Evolutionary conservation across 139 green algal species (phyloP).

Genomic region (Astrephomene gubernaculifera): DNA sequence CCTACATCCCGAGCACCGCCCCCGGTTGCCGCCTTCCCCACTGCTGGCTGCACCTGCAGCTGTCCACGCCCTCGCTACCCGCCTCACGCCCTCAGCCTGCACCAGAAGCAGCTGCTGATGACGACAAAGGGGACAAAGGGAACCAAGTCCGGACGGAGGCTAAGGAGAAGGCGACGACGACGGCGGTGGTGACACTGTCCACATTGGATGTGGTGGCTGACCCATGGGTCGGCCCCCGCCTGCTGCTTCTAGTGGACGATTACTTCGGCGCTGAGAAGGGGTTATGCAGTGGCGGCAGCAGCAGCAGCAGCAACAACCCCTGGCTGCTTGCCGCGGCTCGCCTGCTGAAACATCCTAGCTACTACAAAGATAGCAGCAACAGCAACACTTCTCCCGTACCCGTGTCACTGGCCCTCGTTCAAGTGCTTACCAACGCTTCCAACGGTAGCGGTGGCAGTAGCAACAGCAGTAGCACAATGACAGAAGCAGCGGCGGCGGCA

Average conservation of each 20-base stretch:
- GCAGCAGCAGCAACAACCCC: too few relatives aligned
- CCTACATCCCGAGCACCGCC: slow-evolving; percentile 62
- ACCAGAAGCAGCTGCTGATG: too few relatives aligned
- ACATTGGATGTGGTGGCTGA: slow-evolving; percentile 25
- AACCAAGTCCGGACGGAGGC: neutral
- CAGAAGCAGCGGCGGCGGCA: too few relatives aligned
- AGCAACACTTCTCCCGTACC: too few relatives aligned
- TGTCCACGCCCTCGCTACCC: too few relatives aligned
- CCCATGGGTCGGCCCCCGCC: slow-evolving; percentile 29
- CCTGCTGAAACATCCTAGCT: neutral
- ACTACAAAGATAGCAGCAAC: too few relatives aligned
- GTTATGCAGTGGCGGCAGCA: too few relatives aligned
- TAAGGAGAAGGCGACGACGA: neutral
- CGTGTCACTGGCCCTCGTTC: too few relatives aligned
- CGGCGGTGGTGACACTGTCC: neutral
- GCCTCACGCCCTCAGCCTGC: too few relatives aligned
- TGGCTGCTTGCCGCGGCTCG: slow-evolving; percentile 30
- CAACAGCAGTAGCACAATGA: too few relatives aligned
- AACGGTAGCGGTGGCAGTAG: too few relatives aligned
- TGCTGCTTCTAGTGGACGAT: slow-evolving; percentile 23
- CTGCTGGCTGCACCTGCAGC: slow-evolving; percentile 47
- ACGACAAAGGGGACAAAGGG: neutral
- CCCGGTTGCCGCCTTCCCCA: slow-evolving; percentile 79
- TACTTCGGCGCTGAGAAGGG: neutral
- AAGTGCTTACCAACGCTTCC: too few relatives aligned